Evolutionary conservation across 2,329 filamentous ascomycete genomes (phyloP), one percentile per base, ranked within the genome.

Genomic region (Cylindrodendrum hubeiense): DNA sequence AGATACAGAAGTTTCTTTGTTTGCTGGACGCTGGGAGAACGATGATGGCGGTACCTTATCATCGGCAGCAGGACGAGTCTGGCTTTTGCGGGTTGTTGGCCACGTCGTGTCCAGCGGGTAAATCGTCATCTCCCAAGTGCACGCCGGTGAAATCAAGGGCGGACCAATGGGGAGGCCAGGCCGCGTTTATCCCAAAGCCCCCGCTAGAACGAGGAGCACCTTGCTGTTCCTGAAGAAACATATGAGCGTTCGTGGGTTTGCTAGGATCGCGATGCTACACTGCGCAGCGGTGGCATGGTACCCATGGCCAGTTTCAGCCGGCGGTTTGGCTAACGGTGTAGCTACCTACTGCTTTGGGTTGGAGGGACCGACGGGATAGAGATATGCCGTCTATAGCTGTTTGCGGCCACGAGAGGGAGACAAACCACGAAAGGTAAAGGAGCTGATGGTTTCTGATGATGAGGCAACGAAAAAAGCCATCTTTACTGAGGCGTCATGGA

Each of bases 211-310:
- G 52, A 68, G 37, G 50, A 52, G 54, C 56, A 30, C 37, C 37
- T 46, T 49, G 47, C 55, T 61, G 58, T 68, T 63, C 68, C 41
- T 63, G 52, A 59, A 62, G 55, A 69, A 69, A 63, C 63, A 64
- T 26, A 58, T 39, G 47, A 63, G 53, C 37, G 62, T 63, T 65
- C 50, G 51, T 41, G 21, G 51, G 56, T 51, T 43, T 44, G 63
- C 61, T 65, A 59, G 57, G 71, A 60, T 46, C 10, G 61, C 34
- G 56, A 73, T 70, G 71, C 65, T 63, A 74, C 68, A 55, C 50
- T 72, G 53, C 13, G 51, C 53, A 33, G 63, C 44, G 65, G 65
- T 64, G 65, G 55, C 65, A 60, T 65, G 67, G 52, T 55, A 65
- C 44, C 46, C 44, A 49, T 62, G 34, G n/a, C 24, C 30, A 39